Conservation (phyloP, 257 asterid species). For the Penstemon davidsonii region DNA sequence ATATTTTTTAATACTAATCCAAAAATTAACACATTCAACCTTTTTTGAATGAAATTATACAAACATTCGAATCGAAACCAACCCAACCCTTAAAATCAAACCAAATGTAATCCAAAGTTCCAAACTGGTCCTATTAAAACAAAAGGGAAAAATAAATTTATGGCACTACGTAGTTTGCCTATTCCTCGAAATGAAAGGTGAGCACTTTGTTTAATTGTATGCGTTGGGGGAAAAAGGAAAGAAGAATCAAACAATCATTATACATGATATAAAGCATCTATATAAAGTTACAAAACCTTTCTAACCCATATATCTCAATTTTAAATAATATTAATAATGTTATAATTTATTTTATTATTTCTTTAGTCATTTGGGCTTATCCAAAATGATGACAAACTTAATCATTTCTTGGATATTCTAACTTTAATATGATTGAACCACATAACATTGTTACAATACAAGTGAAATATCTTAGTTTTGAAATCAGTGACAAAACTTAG, state of each 20-base stretch:
- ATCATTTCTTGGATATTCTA: constrained; percentile 13
- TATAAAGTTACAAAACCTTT: constrained; percentile 39
- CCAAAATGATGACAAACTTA: constrained; percentile 30
- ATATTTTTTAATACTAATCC: too few relatives aligned
- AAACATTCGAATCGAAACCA: too few relatives aligned
- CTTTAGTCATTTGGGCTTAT: constrained; percentile 39
- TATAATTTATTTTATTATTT: constrained; percentile 30
- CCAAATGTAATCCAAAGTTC: too few relatives aligned
- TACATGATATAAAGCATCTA: constrained; percentile 22
- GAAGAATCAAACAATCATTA: constrained; percentile 33
- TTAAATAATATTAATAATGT: constrained; percentile 2
- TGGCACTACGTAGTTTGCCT: constrained; percentile 33
- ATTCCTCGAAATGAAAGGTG: constrained; percentile 39
- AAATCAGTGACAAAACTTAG: too few relatives aligned
- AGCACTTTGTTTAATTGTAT: constrained; percentile 36
- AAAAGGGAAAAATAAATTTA: neutral
- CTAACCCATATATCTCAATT: constrained; percentile 42
- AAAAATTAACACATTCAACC: too few relatives aligned
- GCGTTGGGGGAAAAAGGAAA: constrained; percentile 33
- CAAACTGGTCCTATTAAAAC: neutral
- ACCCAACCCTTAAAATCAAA: too few relatives aligned
- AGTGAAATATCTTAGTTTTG: too few relatives aligned
- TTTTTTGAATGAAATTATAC: too few relatives aligned
- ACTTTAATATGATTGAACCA: too few relatives aligned
- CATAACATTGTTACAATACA: too few relatives aligned